Evolutionary conservation across 768 basidiomycete species (phyloP), one percentile per base, ranked within the genome.

Genomic region (Cyclocybe aegerita): DNA sequence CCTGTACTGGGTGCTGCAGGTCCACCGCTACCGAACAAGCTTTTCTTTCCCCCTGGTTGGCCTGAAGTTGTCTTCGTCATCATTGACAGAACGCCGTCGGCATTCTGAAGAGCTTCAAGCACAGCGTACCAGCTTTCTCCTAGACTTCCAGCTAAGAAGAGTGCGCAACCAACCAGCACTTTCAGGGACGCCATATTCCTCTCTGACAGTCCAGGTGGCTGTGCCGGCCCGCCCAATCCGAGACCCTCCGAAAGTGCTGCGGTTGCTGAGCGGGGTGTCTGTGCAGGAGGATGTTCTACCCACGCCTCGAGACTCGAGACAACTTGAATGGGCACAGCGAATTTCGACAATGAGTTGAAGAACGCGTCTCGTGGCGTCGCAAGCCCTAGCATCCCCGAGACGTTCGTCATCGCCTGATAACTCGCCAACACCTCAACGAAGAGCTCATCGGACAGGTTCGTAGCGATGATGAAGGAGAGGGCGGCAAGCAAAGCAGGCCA

Each of bases 401-500:
- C 90, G 50, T 90, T 87, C 2, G 90, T 87, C 70, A 98, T 80
- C 6, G 86, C 82, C 59, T 95, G 90, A 53, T 91, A 83, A 52
- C 89, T 86, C 2, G 81, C 78, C 4, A 97, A 76, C 5, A 90
- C 86, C 40, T 95, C 93, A 8, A 86, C 85, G 63, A 98, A 98
- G 2, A 98, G 81, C 41, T 90, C 86, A 59, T 96, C 93, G 0
- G 93, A 93, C 11, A 99, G 81, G 61, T 93, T 93, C 8, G 94
- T 96, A 3, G 84, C 81, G 53, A 98, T 86, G 60, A 93, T 78
- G 69, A 93, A 96, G 0, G 93, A 93, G 1, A 96, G 75, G 0
- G 93, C 88, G 0, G 95, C 93, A 8, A 98, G 82, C 1, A 98
- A 74, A 1, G 93, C 91, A 0, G 96, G 96, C 95, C 95, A 99